Base-by-base conservation (phyloP, 495 filamentous ascomycete species). In the Daldinia bambusicola region DNA sequence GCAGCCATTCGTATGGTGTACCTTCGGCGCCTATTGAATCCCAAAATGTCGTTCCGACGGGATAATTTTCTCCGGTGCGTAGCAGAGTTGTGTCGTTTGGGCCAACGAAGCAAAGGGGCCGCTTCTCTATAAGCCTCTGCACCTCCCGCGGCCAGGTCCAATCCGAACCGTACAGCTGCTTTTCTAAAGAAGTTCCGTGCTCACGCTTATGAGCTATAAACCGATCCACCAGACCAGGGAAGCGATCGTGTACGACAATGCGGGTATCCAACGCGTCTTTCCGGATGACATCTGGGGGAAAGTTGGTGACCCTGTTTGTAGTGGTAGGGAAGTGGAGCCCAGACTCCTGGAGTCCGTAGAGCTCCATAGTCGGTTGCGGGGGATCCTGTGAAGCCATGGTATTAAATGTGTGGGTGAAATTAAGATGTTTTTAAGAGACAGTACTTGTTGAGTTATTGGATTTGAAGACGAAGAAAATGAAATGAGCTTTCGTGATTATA, bases 161-260 rank as follows among this genome's bases (percentile, higher is more conserved):
- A 12, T 52, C 7, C 2, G 38, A 36, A 1, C 37, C 4, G 37
- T 76, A 78, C 30, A 76, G 13, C 8, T 18, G 10, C 38, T 59
- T 67, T 55, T 76, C 69, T 10, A 16, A 16, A 26, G 22, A 41
- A 20, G 30, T 67, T 5, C 71, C 74, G n/a, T 65, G 34, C 5
- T 13, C 6, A 14, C 71, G 52, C 64, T 76, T 78, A 59, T 73
- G 67, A 1, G 51, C 51, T 20, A 78, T 37, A 40, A 78, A 78
- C 10, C 13, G 31, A 6, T 63, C 20, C 9, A 76, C 66, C 7
- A 78, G 76, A 16, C 10, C n/a, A 2, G 69, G 66, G 16, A 64
- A 78, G 5, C 65, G 43, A 6, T 4, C 0, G 48, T 76, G 76
- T 5, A 78, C 38, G 5, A 78, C 53, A 30, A 78, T 70, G 1